These are phyloP conservation scores for Talinum fruticosum DNA, from an alignment of 148 eudicot genomes.

Conservation along the genomic window DNA sequence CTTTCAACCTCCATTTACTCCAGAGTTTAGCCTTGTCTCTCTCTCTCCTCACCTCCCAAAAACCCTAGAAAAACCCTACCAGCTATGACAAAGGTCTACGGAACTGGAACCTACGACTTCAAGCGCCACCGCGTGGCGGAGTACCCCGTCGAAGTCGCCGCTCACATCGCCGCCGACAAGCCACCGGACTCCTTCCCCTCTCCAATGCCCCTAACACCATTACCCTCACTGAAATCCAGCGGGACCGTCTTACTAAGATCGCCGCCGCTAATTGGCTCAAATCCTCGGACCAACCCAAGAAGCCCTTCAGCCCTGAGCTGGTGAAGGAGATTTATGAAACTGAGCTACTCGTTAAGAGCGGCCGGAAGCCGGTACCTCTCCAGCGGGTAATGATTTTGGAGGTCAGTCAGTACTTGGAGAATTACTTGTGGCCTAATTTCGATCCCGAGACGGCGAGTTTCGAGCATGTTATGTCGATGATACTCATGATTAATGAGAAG, in stretches of 20 bases:
- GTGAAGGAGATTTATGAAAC: constrained; percentile 78
- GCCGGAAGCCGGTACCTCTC: constrained; percentile 67
- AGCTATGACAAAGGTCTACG: constrained; percentile 78
- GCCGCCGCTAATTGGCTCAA: constrained; percentile 67
- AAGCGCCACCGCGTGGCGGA: constrained; percentile 96
- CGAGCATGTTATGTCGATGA: constrained; percentile 93
- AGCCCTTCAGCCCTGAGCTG: constrained; percentile 53
- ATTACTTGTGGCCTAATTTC: constrained; percentile 85
- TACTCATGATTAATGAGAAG: constrained; percentile 97
- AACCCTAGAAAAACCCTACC: constrained; percentile 4
- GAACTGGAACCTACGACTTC: constrained; percentile 85
- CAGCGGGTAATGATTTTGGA: constrained; percentile 96
- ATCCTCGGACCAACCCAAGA: constrained; percentile 14
- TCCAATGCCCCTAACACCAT: constrained; percentile 52
- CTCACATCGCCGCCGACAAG: constrained; percentile 21
- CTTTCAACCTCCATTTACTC: not conserved
- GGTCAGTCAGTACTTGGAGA: constrained; percentile 97
- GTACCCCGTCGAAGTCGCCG: constrained; percentile 51
- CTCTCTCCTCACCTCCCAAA: constrained; percentile 13
- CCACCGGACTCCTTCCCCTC: constrained; percentile 26
- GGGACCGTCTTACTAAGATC: constrained; percentile 75
- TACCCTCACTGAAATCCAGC: constrained; percentile 71
- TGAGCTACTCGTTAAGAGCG: constrained; percentile 59
- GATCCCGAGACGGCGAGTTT: constrained; percentile 55
- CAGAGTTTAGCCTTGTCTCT: too few species aligned